phyloP scores from a whole-genome alignment of 176 grass and related monocot species.

The Carex parvula region DNA sequence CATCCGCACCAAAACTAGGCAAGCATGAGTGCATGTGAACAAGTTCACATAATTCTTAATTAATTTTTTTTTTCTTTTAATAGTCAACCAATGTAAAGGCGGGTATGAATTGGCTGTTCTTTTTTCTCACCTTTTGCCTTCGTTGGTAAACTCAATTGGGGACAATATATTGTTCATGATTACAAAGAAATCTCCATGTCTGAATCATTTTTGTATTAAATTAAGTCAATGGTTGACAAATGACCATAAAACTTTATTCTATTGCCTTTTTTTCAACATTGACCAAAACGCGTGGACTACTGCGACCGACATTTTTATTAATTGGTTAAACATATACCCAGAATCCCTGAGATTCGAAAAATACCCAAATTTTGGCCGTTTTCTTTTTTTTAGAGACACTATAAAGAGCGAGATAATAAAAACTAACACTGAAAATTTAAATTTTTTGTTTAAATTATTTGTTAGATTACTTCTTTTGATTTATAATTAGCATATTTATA shows the following conservation, averaged over 20 bases:
- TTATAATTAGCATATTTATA: too few relatives aligned
- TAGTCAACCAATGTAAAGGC: neutral
- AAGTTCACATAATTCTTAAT: neutral
- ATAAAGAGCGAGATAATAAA: too few relatives aligned
- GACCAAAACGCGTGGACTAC: neutral
- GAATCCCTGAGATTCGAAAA: too few relatives aligned
- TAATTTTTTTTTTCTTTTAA: neutral
- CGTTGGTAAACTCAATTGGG: neutral
- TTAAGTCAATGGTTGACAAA: constrained; percentile 19
- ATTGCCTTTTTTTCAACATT: neutral
- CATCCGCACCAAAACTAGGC: neutral
- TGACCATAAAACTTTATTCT: neutral
- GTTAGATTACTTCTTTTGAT: too few relatives aligned
- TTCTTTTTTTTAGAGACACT: too few relatives aligned
- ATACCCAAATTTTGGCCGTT: too few relatives aligned
- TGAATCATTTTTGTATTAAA: neutral
- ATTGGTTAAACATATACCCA: too few relatives aligned
- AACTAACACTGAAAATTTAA: too few relatives aligned
- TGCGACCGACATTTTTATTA: too few relatives aligned
- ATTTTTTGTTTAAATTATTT: too few relatives aligned
- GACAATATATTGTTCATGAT: neutral
- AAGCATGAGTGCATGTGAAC: neutral
- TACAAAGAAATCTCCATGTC: neutral
- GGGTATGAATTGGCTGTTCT: neutral
- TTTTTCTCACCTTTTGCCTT: neutral